phyloP scores from a whole-genome alignment of 805 yeast species.

The Henningerozyma blattae region DNA sequence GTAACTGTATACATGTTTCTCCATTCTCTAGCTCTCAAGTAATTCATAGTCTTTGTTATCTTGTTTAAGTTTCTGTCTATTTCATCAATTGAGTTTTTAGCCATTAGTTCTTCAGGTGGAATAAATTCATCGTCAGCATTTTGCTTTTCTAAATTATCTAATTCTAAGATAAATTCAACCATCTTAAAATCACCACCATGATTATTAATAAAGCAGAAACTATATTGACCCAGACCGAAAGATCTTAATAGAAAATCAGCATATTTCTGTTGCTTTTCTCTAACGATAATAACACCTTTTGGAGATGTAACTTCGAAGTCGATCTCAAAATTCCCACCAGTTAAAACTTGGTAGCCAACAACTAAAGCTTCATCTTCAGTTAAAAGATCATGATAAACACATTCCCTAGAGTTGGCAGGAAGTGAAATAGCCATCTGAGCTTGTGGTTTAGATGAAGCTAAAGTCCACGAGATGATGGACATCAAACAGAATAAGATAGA shows the following conservation, averaged over 20 bases:
- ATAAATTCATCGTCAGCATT: constrained; percentile 19
- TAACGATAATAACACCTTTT: constrained; percentile 33
- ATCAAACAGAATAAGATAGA: constrained; percentile 1
- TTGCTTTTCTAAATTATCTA: constrained; percentile 29
- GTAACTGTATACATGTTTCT: constrained; percentile 89
- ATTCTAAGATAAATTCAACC: constrained; percentile 47
- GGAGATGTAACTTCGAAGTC: constrained; percentile 52
- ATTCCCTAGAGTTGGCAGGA: constrained; percentile 33
- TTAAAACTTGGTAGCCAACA: constrained; percentile 39
- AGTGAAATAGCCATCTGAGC: constrained; percentile 27
- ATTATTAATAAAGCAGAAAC: constrained; percentile 53
- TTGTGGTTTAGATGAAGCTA: constrained; percentile 14
- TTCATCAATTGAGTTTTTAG: constrained; percentile 43
- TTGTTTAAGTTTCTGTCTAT: constrained; percentile 49
- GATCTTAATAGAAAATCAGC: constrained; percentile 52
- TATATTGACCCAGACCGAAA: constrained; percentile 47
- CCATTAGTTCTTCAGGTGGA: constrained; percentile 36
- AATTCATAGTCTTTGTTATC: constrained; percentile 53
- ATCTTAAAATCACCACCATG: constrained; percentile 55
- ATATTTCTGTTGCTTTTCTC: constrained; percentile 47
- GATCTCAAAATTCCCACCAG: constrained; percentile 58
- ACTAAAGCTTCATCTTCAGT: constrained; percentile 29
- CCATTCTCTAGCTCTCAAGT: constrained; percentile 91
- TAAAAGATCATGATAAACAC: constrained; percentile 28
- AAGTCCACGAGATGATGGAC: constrained; percentile 5